Evolutionary conservation across 371 early-diverging fungal genomes (phyloP).

Genomic region (Mucor irregularis): DNA sequence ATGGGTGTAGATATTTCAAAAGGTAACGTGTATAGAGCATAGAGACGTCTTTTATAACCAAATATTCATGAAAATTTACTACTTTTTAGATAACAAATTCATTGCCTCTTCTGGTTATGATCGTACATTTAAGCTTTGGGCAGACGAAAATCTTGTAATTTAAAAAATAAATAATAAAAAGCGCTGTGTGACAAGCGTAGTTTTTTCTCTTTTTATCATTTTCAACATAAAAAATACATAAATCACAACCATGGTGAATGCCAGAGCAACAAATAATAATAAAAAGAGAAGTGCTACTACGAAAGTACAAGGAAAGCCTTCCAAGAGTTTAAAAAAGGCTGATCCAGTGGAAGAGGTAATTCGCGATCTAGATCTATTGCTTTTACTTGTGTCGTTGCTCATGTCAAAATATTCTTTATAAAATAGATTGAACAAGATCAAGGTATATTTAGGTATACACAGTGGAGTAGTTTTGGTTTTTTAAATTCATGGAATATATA

Average conservation of each 20-base stretch:
- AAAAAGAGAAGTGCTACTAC: conserved; percentile 18
- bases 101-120: conserved; percentile 89
- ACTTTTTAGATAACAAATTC: conserved; percentile 67
- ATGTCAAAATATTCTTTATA: too few relatives aligned
- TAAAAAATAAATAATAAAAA: conserved; percentile 13
- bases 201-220: not conserved
- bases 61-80: not conserved
- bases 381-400: too few relatives aligned
- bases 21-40: too few relatives aligned
- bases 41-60: too few relatives aligned
- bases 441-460: too few relatives aligned
- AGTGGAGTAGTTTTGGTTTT: too few relatives aligned
- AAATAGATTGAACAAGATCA: not conserved
- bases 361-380: not conserved
- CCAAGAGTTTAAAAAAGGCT: conserved; percentile 7
- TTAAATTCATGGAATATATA: too few relatives aligned
- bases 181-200: not conserved
- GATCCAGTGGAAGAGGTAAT: not conserved
- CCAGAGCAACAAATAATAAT: not conserved
- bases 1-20: conserved; percentile 83
- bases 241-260: conserved; percentile 2
- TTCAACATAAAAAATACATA: not conserved
- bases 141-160: conserved; percentile 54
- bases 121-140: conserved; percentile 94
- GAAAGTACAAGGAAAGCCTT: conserved; percentile 8